These are phyloP conservation scores for Coemansia aciculifera DNA, from an alignment of 192 early-diverging fungal species.

Conservation along the genomic window DNA sequence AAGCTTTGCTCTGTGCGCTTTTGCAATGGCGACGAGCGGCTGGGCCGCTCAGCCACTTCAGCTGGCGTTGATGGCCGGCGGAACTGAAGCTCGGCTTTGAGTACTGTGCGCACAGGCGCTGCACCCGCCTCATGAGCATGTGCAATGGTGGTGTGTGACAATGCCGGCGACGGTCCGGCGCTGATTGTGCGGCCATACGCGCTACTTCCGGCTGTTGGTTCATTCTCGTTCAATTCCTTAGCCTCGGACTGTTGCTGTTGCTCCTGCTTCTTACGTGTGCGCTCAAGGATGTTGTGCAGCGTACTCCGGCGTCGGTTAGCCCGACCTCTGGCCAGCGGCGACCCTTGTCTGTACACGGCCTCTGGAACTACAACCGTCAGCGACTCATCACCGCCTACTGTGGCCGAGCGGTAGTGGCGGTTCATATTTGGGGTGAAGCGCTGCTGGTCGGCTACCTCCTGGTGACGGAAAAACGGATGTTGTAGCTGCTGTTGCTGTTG, in stretches of 20 bases:
- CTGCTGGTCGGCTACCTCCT: constrained; percentile 32
- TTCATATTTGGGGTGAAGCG: constrained; percentile 54
- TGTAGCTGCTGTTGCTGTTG: constrained; percentile 16
- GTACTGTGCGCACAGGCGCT: constrained; percentile 33
- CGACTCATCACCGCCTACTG: constrained; percentile 36
- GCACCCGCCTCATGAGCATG: background rate
- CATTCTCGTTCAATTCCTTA: constrained; percentile 8
- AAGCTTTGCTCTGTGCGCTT: constrained; percentile 38
- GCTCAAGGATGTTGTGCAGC: constrained; percentile 49
- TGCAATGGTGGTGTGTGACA: background rate
- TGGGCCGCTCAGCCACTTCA: constrained; percentile 17
- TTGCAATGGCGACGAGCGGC: constrained; percentile 38
- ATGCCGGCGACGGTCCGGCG: constrained; percentile 11
- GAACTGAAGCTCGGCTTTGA: constrained; percentile 52
- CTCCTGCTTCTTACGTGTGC: constrained; percentile 36
- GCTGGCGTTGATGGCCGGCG: constrained; percentile 21
- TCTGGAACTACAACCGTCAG: constrained; percentile 34
- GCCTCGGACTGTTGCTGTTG: constrained; percentile 13
- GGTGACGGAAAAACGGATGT: background rate
- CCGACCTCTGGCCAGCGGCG: constrained; percentile 34
- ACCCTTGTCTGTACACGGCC: constrained; percentile 20
- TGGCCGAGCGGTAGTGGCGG: constrained; percentile 44
- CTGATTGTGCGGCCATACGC: constrained; percentile 13
- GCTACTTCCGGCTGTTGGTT: background rate
- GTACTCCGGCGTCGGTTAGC: constrained; percentile 47